Conservation (phyloP, 352 stramenopile genomes). For the Pythium scleroteichum region DNA sequence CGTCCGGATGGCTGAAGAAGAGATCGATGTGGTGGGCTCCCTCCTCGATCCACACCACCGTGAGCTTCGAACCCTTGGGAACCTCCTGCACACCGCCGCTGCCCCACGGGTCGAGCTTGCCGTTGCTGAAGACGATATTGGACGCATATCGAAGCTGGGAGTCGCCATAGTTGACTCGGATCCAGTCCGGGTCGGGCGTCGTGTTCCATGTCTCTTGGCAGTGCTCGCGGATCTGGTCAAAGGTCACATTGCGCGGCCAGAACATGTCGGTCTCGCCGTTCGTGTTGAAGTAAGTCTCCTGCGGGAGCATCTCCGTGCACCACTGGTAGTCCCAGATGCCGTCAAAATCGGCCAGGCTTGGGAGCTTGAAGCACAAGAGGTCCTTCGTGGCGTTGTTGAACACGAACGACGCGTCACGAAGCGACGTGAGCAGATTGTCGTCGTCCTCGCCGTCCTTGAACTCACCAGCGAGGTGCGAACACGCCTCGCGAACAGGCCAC, state of each 20-base stretch:
- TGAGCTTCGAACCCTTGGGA: constrained; percentile 53
- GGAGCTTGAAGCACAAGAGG: constrained; percentile 73
- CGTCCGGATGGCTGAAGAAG: constrained; percentile 89
- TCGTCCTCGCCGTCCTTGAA: constrained; percentile 38
- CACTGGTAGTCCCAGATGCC: constrained; percentile 93
- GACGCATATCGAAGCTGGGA: constrained; percentile 56
- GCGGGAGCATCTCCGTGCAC: constrained; percentile 91
- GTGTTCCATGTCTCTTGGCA: constrained; percentile 70
- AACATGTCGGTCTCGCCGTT: constrained; percentile 93
- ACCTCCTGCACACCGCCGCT: constrained; percentile 79
- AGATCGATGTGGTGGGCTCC: constrained; percentile 91
- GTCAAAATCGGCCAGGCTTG: constrained; percentile 69
- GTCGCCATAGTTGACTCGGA: constrained; percentile 79
- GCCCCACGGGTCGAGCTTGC: constrained; percentile 92
- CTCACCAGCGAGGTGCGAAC: constrained; percentile 57
- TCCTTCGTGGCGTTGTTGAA: constrained; percentile 89
- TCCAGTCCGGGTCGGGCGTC: constrained; percentile 72
- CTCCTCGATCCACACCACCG: constrained; percentile 71
- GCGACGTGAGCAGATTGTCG: constrained; percentile 42
- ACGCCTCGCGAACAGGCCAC: constrained; percentile 93
- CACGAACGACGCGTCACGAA: constrained; percentile 75
- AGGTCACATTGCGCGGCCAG: constrained; percentile 71
- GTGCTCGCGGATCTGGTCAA: constrained; percentile 53
- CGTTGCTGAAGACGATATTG: constrained; percentile 97
- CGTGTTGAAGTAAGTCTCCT: constrained; percentile 88